Evolutionary conservation across 345 rosid genomes (phyloP).

Genomic region (Citropsis articulata): DNA sequence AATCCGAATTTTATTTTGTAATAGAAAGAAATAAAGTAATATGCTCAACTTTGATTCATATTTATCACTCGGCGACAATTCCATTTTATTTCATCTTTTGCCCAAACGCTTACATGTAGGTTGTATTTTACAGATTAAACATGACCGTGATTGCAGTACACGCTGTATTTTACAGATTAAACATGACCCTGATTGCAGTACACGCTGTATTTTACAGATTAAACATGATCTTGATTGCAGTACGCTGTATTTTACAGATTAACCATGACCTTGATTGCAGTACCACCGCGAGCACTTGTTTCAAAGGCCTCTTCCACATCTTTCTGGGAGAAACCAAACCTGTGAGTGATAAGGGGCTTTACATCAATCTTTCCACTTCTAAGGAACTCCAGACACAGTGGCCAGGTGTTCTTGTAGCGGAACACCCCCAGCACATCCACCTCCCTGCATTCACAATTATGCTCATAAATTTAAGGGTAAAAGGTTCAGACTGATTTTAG

Average conservation of each 20-base stretch:
- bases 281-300: conserved; percentile 81
- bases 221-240: conserved; percentile 89
- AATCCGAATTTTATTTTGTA: neutral
- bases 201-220: conserved; percentile 52
- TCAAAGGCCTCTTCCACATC: conserved; percentile 86
- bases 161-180: conserved; percentile 49
- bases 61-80: neutral
- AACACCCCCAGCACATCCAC: conserved; percentile 79
- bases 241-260: conserved; percentile 43
- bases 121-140: conserved; percentile 55
- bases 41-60: neutral
- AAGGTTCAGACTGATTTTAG: neutral
- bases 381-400: conserved; percentile 70
- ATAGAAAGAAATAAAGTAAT: neutral
- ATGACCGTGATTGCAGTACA: conserved; percentile 79
- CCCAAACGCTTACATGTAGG: neutral
- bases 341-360: conserved; percentile 82
- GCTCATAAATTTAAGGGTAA: neutral
- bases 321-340: conserved; percentile 80
- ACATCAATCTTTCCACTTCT: conserved; percentile 81
- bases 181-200: conserved; percentile 86
- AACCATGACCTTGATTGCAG: conserved; percentile 91
- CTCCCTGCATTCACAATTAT: conserved; percentile 47
- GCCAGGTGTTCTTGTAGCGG: conserved; percentile 89
- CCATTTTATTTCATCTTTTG: conserved; percentile 1